phyloP scores from a whole-genome alignment of 2,329 filamentous ascomycete species.

The Colletotrichum musae region DNA sequence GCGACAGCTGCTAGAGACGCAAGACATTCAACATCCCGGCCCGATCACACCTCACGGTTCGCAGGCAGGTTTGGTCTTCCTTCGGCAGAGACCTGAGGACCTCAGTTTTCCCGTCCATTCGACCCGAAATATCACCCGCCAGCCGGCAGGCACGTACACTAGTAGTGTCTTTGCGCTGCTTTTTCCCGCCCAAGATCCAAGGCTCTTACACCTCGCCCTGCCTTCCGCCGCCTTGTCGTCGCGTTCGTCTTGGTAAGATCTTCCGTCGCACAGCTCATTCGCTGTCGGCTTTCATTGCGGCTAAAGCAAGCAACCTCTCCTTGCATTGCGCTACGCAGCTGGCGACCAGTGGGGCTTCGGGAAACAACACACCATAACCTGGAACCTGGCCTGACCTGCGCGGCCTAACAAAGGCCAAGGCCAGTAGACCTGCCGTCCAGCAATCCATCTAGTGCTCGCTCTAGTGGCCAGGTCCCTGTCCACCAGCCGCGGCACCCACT shows the following conservation, averaged over 20 bases:
- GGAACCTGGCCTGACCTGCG: constrained; percentile 37
- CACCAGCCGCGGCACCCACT: constrained; percentile 27
- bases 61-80: constrained; percentile 11
- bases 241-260: constrained; percentile 4
- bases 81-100: constrained; percentile 18
- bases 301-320: constrained; percentile 28
- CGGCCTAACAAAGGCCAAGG: constrained; percentile 23
- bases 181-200: constrained; percentile 1
- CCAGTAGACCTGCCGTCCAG: constrained; percentile 33
- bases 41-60: constrained; percentile 34
- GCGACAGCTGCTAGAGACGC: constrained; percentile 19
- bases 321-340: constrained; percentile 25
- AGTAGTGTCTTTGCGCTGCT: constrained; percentile 17
- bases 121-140: constrained; percentile 24
- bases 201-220: not conserved
- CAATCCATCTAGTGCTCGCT: constrained; percentile 22
- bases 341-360: constrained; percentile 31
- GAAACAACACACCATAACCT: constrained; percentile 33
- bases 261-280: constrained; percentile 28
- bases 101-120: constrained; percentile 10
- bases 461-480: constrained; percentile 31
- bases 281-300: constrained; percentile 21
- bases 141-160: constrained; percentile 5
- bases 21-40: constrained; percentile 16
- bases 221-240: not conserved